Evolutionary conservation across 371 early-diverging fungal species (phyloP), one percentile per base, ranked within the genome.

Genomic region (Mucor piriformis): DNA sequence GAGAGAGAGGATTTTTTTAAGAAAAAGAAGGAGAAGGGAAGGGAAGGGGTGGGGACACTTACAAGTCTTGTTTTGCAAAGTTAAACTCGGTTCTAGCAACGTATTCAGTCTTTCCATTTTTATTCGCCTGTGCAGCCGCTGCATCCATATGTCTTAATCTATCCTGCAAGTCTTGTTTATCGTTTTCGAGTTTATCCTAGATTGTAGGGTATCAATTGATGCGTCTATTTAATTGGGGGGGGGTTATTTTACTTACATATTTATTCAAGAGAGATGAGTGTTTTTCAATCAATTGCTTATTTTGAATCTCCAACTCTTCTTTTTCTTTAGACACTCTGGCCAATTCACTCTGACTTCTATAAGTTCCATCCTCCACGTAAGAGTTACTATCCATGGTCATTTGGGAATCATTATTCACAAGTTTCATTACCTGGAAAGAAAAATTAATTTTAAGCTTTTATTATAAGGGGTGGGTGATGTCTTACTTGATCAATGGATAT

Each of bases 41-140:
- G 29, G 10, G 15, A 20, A 49, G 4, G 6, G 21, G 32, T 27
- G 24, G 7, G 1, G 27, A 29, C 10, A 24, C 47, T 76, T 84
- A 91, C 89, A 96, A 68, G 44, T 94, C 92, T 47, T 84, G 83
- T 59, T 91, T 91, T 66, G 96, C 72, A 51, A 87, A 85, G 34
- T 93, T 92, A 58, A 95, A 93, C 66, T 97, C 96, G 16, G 92
- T 84, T 47, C 87, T 78, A 82, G 94, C 82, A 43, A 95, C 66
- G 50, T 91, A 90, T 59, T 97, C 96, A 7, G 89, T 81, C 63
- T 86, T 88, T 20, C 94, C 95, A 27, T 87, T 86, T 63, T 92
- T 87, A 56, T 85, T 80, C 10, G 91, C 87, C 35, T 85, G 83
- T 13, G 85, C 82, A 11, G 87, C 75, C 1, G 84, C 79, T 20